Evolutionary conservation across 148 eudicot genomes (phyloP), one percentile per base, ranked within the genome.

Genomic region (Selenicereus undatus): DNA sequence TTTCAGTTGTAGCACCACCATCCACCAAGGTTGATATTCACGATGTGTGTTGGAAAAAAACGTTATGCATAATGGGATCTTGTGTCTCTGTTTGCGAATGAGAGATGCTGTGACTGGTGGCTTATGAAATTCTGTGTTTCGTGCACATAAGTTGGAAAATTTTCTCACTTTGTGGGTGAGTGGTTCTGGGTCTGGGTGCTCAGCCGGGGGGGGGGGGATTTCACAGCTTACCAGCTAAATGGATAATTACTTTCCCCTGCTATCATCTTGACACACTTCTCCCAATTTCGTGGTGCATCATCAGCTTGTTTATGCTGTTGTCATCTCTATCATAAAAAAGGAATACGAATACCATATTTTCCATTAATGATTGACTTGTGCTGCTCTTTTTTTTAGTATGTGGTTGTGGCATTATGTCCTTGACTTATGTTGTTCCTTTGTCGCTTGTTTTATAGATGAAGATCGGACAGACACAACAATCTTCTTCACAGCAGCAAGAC

Each of bases 401-500:
- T 80, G 69, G 68, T 62, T 36, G 22, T 62, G 83, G 24, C 8
- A 20, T 35, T 48, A 42, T 39, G 43, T 1, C 5, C 43, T 39
- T 7, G 43, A 74, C 52, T 74, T 48, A 54, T 83, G 69, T 66
- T 17, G 68, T 73, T 81, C 72, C 26, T 79, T 77, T 69, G 78
- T 74, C 22, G 10, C 54, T 56, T 71, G 24, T 78, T 81, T 52
- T 71, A 83, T 90, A 95, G 99, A 91, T 91, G 93, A 95, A 93
- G 90, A 88, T 95, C 90, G 79, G 89, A 77, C 99, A 95, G 81
- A 89, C 91, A 88, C 99, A 90, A 54, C 98, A 95, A 81, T 84
- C 97, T 69, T 87, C 99, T 78, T 90, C 99, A 78, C 93, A 89
- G 89, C 99, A 93, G 84, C 98, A 90, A 84, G 99, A 95, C 64